Conservation (phyloP, 2,329 filamentous ascomycete species). For the Myriosclerotinia duriaeana region DNA sequence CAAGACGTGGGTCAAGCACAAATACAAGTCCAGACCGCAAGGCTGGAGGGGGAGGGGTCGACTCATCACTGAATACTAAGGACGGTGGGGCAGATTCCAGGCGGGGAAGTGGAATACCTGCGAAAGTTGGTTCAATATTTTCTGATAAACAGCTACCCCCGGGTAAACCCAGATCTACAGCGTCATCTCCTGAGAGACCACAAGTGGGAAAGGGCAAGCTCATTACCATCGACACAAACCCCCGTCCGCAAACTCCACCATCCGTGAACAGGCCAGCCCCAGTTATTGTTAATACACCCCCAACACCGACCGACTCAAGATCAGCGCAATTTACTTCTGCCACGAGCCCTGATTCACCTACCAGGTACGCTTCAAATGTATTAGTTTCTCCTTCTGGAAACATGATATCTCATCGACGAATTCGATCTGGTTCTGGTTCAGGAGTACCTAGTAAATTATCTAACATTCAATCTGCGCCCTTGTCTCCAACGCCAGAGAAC, state of each 20-base stretch:
- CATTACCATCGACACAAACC: constrained; percentile 35
- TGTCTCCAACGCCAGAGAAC: constrained; percentile 74
- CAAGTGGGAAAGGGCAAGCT: constrained; percentile 32
- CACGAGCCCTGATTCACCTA: constrained; percentile 29
- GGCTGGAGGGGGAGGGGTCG: constrained; percentile 29
- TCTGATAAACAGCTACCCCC: constrained; percentile 34
- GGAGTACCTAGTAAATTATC: constrained; percentile 79
- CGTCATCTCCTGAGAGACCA: constrained; percentile 37
- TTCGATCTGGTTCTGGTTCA: constrained; percentile 54
- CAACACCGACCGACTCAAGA: constrained; percentile 57
- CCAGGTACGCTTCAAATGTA: constrained; percentile 47
- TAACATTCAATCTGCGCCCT: constrained; percentile 66
- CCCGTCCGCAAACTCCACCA: constrained; percentile 38
- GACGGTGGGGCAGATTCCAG: constrained; percentile 30
- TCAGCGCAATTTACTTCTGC: constrained; percentile 37
- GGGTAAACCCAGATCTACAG: constrained; percentile 25
- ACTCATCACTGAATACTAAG: constrained; percentile 28
- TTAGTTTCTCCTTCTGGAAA: constrained; percentile 63
- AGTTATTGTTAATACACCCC: constrained; percentile 64
- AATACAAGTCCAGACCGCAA: constrained; percentile 49
- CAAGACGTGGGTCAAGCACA: constrained; percentile 44
- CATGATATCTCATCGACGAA: constrained; percentile 71
- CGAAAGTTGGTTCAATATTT: constrained; percentile 38
- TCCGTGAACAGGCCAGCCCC: constrained; percentile 43
- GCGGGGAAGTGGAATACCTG: constrained; percentile 36